Evolutionary conservation across 169 alveolate species (phyloP).

Genomic region (Eimeria necatrix): DNA sequence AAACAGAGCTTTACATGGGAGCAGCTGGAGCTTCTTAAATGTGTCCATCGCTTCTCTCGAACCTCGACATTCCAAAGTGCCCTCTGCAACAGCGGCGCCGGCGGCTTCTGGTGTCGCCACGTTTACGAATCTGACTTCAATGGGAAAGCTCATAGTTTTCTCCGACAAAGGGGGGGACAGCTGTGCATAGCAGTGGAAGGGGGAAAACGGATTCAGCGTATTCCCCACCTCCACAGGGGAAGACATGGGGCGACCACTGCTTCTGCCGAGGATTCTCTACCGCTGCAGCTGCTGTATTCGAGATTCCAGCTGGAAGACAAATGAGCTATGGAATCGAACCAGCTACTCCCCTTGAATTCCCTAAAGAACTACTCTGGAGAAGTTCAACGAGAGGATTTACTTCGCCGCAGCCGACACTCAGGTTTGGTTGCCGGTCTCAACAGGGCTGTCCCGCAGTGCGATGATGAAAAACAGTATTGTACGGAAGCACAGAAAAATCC

Average conservation of each 20-base stretch:
- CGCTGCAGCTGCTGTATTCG: constrained; percentile 12
- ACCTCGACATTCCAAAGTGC: background rate
- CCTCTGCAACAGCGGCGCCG: background rate
- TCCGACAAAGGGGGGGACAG: too few relatives aligned
- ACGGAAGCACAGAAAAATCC: too few relatives aligned
- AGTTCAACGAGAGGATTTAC: background rate
- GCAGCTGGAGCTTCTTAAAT: background rate
- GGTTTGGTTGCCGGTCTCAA: too few relatives aligned
- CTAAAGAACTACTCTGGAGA: background rate
- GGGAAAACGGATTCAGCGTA: background rate
- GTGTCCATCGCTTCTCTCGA: background rate
- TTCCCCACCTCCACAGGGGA: constrained; percentile 48
- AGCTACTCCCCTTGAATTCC: background rate
- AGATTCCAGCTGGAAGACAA: background rate
- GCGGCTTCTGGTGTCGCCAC: background rate
- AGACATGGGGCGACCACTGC: constrained; percentile 58
- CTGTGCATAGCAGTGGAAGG: too few relatives aligned
- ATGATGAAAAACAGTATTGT: too few relatives aligned
- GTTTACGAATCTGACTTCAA: background rate
- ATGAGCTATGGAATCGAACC: constrained; percentile 18
- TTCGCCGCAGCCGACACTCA: background rate
- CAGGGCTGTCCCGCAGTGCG: too few relatives aligned
- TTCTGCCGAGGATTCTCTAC: constrained; percentile 7
- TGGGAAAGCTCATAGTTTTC: too few relatives aligned
- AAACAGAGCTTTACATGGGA: too few relatives aligned